These are phyloP conservation scores for Malus orientalis DNA, from an alignment of 306 rosid species.

Conservation along the genomic window DNA sequence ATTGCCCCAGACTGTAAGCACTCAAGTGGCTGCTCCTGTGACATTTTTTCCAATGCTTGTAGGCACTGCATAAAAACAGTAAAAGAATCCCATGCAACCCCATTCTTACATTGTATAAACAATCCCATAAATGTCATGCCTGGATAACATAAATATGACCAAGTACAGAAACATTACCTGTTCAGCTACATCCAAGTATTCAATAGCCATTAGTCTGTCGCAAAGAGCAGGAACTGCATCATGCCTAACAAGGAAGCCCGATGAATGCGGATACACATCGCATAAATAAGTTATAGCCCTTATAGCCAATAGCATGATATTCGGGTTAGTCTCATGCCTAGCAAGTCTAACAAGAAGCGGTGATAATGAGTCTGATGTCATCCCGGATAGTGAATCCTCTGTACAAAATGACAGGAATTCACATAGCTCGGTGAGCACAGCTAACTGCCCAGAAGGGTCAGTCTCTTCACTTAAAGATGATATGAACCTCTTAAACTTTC, in stretches of 20 bases:
- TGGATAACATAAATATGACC: constrained; percentile 8
- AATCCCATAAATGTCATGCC: not conserved
- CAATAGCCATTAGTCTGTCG: constrained; percentile 65
- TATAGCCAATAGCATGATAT: constrained; percentile 73
- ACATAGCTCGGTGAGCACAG: constrained; percentile 72
- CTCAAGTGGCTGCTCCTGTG: constrained; percentile 89
- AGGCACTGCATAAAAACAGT: constrained; percentile 56
- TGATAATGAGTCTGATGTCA: constrained; percentile 59
- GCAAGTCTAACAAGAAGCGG: constrained; percentile 69
- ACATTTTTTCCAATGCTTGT: constrained; percentile 96
- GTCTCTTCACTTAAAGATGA: constrained; percentile 56
- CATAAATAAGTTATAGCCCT: constrained; percentile 93
- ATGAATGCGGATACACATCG: constrained; percentile 76
- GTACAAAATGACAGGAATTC: constrained; percentile 84
- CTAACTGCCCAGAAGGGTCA: constrained; percentile 62
- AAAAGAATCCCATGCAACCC: constrained; percentile 5
- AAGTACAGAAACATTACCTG: constrained; percentile 46
- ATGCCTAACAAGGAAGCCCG: constrained; percentile 73
- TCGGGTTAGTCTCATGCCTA: constrained; percentile 56
- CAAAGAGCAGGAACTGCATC: constrained; percentile 80
- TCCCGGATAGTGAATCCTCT: constrained; percentile 78
- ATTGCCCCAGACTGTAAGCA: constrained; percentile 90
- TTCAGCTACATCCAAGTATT: constrained; percentile 92
- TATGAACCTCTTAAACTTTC: constrained; percentile 62
- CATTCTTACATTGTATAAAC: constrained; percentile 7